Evolutionary conservation across 2,329 filamentous ascomycete species (phyloP), one percentile per base, ranked within the genome.

Genomic region (Rhexocercosporidium sp.): DNA sequence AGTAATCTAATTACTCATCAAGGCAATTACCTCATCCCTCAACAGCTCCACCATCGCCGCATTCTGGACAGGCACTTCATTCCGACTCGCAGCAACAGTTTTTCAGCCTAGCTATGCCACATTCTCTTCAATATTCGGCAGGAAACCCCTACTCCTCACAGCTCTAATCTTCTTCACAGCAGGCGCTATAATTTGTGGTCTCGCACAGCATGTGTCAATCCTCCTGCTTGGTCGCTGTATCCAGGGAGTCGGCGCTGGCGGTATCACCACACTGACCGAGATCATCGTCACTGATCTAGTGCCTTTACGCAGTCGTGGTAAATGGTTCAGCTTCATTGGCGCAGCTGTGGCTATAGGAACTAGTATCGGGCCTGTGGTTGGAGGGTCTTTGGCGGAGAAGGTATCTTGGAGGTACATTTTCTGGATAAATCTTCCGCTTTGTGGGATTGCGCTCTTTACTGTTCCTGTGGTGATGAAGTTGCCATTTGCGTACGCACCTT

Each of bases 341-440:
- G 54, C 71, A 79, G 44, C 79, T 73, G 88, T 85, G 86, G 81
- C 84, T 1, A 54, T 89, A 8, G 88, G 87, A 0, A 86, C 80
- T 2, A 83, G 85, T 0, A 76, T 78, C 9, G 85, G 85, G 0
- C 86, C 81, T 8, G 70, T 85, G 22, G 77, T 84, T 25, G 83
- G 87, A 7, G 86, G 85, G 18, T 84, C 81, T 2, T 85, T 88
- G 67, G 80, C 84, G 3, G 85, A 66, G 78, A 82, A 49, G 80
- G 53, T 44, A 29, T n/a, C 27, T 54, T 47, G 37, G 59, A 78
- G 84, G 12, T 91, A 87, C 87, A 84, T 90, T 61, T 89, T 90
- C 73, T 91, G 84, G 82, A 74, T 76, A 51, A 74, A 75, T 44
- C 61, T 75, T 0, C 73, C 73, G 12, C 22, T 61, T 37, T 41